Evolutionary conservation across 73 alveolate species (phyloP).

Genomic region (Stentor coeruleus): DNA sequence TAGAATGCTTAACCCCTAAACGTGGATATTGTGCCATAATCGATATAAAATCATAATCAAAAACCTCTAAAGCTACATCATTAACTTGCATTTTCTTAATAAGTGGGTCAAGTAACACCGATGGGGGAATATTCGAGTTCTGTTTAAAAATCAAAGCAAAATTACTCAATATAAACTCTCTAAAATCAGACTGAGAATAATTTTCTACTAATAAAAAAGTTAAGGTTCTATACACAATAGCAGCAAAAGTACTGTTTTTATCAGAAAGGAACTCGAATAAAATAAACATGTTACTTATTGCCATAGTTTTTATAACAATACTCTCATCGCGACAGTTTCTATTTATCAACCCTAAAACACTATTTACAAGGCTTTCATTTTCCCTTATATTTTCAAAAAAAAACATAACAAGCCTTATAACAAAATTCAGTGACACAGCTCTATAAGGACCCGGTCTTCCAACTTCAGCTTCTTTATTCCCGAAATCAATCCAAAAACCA

Average conservation of each 20-base stretch:
- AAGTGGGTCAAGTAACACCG: constrained; percentile 87
- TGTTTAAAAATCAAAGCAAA: constrained; percentile 69
- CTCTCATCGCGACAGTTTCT: constrained; percentile 66
- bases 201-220: constrained; percentile 93
- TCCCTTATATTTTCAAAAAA: constrained; percentile 51
- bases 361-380: constrained; percentile 52
- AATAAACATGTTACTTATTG: constrained; percentile 54
- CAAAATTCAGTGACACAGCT: constrained; percentile 69
- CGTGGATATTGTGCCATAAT: constrained; percentile 88
- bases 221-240: constrained; percentile 79
- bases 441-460: constrained; percentile 61
- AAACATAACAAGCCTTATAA: constrained; percentile 57
- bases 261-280: constrained; percentile 71
- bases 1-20: constrained; percentile 83
- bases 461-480: constrained; percentile 43
- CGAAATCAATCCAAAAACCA: constrained; percentile 65
- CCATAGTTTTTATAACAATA: constrained; percentile 42
- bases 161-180: constrained; percentile 88
- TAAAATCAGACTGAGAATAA: constrained; percentile 71
- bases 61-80: constrained; percentile 77
- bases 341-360: constrained; percentile 48
- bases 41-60: constrained; percentile 90
- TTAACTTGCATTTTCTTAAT: constrained; percentile 76
- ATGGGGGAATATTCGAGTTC: constrained; percentile 85
- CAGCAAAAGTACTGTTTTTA: constrained; percentile 90